These are phyloP conservation scores for Sporothrix pseudoabietina DNA, from an alignment of 2,329 filamentous ascomycete species.

Conservation along the genomic window DNA sequence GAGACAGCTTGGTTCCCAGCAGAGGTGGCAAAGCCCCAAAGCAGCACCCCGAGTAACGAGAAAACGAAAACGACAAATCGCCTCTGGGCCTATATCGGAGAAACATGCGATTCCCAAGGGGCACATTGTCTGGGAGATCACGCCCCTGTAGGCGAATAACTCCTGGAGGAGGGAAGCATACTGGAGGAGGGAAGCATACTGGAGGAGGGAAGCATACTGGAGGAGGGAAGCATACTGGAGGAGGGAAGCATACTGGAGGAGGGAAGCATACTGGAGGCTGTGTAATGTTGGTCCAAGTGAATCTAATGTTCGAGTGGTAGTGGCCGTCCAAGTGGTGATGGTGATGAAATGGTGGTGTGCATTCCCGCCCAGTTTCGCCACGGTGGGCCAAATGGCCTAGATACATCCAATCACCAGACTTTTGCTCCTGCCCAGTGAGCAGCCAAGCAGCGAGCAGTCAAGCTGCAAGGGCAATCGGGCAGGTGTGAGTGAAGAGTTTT, in stretches of 20 bases:
- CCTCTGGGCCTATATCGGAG: background rate
- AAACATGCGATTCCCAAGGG: background rate
- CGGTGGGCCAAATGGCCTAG: constrained; percentile 1
- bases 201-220: background rate
- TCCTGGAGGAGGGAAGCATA: background rate
- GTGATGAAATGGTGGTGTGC: background rate
- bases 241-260: background rate
- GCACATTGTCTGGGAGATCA: background rate
- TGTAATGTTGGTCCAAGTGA: background rate
- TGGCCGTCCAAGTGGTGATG: background rate
- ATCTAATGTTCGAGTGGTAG: background rate
- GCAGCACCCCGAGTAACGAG: background rate
- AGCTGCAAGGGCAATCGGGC: background rate
- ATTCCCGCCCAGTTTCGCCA: background rate
- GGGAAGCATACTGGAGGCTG: background rate
- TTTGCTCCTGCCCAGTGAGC: background rate
- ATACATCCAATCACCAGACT: background rate
- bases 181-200: background rate
- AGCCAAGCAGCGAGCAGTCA: too few relatives aligned
- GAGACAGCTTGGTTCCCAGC: background rate
- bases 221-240: too few relatives aligned
- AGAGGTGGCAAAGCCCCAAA: background rate
- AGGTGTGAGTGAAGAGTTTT: constrained; percentile 9
- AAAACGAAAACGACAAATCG: background rate
- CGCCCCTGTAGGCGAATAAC: background rate